Evolutionary conservation across 257 asterid species (phyloP).

Genomic region (Echium plantagineum): DNA sequence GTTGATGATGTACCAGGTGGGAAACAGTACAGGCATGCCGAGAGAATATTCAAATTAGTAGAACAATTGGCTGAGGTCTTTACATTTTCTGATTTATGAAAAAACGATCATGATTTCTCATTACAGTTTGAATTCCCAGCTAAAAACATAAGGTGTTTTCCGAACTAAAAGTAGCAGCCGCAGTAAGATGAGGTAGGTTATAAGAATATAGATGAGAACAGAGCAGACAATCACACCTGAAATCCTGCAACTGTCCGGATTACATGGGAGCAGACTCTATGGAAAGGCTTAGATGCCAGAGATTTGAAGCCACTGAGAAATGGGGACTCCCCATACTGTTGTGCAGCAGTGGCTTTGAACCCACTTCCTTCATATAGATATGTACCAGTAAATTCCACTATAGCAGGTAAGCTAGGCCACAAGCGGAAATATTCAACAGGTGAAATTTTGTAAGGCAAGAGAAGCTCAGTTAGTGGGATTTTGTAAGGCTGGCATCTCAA

Average conservation of each 20-base stretch:
- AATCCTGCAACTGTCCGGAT: slow-evolving; percentile 89
- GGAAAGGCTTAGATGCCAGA: slow-evolving; percentile 77
- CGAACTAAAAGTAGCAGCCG: neutral
- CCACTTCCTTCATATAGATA: slow-evolving; percentile 91
- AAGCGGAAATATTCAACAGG: slow-evolving; percentile 92
- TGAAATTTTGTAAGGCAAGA: slow-evolving; percentile 85
- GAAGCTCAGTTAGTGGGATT: slow-evolving; percentile 87
- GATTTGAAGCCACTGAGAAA: slow-evolving; percentile 77
- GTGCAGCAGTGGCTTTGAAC: slow-evolving; percentile 89
- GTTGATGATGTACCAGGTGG: neutral
- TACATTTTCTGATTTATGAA: neutral
- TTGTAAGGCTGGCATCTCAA: slow-evolving; percentile 93
- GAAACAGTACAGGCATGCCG: neutral
- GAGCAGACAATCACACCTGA: slow-evolving; percentile 37
- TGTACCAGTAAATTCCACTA: slow-evolving; percentile 77
- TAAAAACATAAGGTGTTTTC: slow-evolving; percentile 3
- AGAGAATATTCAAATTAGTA: neutral
- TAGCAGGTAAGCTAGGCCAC: slow-evolving; percentile 92
- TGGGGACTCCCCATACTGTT: slow-evolving; percentile 90
- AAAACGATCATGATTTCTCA: neutral
- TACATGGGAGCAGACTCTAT: slow-evolving; percentile 82
- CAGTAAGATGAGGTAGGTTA: neutral
- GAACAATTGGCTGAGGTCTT: neutral
- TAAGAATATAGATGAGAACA: slow-evolving; percentile 1
- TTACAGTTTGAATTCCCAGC: neutral